Conservation (phyloP, 177 flowering plant species). For the Vitis hybrid region DNA sequence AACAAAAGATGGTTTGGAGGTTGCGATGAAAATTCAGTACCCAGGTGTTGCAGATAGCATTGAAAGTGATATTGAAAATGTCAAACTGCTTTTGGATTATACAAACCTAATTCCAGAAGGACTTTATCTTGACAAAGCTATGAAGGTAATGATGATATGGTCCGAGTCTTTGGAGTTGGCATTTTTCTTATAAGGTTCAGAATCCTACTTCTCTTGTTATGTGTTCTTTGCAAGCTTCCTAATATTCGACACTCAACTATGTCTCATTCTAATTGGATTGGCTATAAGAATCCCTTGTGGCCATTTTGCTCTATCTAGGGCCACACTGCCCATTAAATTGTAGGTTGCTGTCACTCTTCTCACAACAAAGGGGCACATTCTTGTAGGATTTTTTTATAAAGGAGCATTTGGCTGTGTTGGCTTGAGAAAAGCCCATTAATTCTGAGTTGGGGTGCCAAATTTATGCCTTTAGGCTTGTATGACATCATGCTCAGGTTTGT, state of each 20-base stretch:
- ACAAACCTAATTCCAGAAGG: constrained; percentile 90
- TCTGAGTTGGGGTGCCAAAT: no score
- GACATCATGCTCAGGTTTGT: no score
- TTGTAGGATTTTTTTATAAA: no score
- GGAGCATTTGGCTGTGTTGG: no score
- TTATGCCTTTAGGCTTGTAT: no score
- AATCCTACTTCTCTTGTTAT: neutral
- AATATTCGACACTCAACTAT: neutral
- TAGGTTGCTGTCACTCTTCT: no score
- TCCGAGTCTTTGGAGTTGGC: neutral
- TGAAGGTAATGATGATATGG: constrained; percentile 61
- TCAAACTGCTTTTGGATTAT: constrained; percentile 72
- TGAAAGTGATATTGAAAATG: constrained; percentile 95
- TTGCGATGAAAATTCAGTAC: constrained; percentile 97
- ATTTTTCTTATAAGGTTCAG: neutral
- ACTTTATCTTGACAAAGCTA: constrained; percentile 87
- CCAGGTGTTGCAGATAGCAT: constrained; percentile 99
- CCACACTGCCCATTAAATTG: no score
- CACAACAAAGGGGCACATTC: no score
- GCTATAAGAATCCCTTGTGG: no score
- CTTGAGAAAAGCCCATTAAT: no score
- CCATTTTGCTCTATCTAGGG: no score
- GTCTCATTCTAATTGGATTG: neutral
- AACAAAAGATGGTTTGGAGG: constrained; percentile 72
- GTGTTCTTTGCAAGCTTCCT: neutral